phyloP scores from a whole-genome alignment of 305 asterid genomes.

The Solanum chacoense region DNA sequence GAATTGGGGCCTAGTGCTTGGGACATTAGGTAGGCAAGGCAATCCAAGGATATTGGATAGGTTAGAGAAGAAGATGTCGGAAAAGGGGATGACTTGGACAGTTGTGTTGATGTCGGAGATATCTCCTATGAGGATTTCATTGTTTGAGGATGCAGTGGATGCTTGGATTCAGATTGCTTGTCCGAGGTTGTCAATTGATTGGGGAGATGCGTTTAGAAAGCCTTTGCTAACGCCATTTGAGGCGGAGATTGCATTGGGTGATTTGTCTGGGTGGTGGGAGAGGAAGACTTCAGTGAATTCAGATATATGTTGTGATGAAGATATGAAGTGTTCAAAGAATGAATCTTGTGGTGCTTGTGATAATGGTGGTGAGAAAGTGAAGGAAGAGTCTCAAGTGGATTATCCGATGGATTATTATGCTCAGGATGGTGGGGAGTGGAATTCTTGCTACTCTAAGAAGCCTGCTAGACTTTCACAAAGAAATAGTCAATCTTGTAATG shows the following conservation, averaged over 20 bases:
- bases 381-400: constrained; percentile 32
- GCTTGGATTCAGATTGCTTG: constrained; percentile 97
- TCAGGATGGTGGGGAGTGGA: constrained; percentile 95
- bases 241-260: constrained; percentile 95
- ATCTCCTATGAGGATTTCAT: constrained; percentile 63
- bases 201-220: constrained; percentile 91
- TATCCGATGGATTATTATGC: constrained; percentile 98
- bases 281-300: constrained; percentile 20
- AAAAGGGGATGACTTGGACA: constrained; percentile 61
- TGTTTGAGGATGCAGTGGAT: constrained; percentile 79
- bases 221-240: constrained; percentile 81
- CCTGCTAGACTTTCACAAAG: constrained; percentile 24
- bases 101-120: constrained; percentile 84
- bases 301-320: constrained; percentile 10
- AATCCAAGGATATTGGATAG: constrained; percentile 61
- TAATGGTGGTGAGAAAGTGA: constrained; percentile 17
- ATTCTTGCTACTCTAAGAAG: constrained; percentile 73
- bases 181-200: constrained; percentile 89
- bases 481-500: constrained; percentile 27
- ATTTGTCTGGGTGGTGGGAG: constrained; percentile 93
- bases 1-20: constrained; percentile 79
- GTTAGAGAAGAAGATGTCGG: constrained; percentile 68
- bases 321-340: constrained; percentile 19
- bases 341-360: constrained; percentile 29
- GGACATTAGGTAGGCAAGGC: constrained; percentile 93